A percentile compares a stretch with the other conserved stretches of the same genome.
Evolutionary conservation across 2,329 filamentous ascomycete genomes (phyloP).

Genomic region (Colletotrichum camelliae): DNA sequence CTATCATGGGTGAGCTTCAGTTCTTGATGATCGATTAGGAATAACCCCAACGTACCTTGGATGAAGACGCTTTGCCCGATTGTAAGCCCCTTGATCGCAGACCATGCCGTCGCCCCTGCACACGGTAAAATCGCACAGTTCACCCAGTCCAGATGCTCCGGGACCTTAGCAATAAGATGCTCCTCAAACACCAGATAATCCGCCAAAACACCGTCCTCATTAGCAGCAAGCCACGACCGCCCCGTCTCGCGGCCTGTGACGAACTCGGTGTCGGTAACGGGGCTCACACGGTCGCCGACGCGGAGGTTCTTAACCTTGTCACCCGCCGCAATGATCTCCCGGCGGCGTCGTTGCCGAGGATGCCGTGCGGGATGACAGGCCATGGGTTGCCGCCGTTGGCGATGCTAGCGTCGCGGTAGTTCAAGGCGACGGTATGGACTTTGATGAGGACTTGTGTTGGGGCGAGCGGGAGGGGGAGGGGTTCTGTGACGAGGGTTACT

Average conservation of each 20-base stretch:
- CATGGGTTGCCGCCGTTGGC: constrained; percentile 44
- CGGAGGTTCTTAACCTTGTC: constrained; percentile 34
- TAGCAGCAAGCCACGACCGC: constrained; percentile 46
- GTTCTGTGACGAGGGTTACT: constrained; percentile 37
- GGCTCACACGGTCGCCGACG: constrained; percentile 41
- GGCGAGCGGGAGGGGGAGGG: constrained; percentile 31
- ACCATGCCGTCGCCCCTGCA: constrained; percentile 51
- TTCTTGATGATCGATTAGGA: neutral
- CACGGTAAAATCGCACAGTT: constrained; percentile 44
- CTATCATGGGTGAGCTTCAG: constrained; percentile 20
- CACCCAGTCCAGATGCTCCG: constrained; percentile 39
- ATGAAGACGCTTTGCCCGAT: constrained; percentile 48
- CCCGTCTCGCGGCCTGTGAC: constrained; percentile 40
- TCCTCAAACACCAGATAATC: constrained; percentile 47
- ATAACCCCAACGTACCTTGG: constrained; percentile 35
- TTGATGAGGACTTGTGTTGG: constrained; percentile 36
- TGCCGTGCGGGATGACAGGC: constrained; percentile 38
- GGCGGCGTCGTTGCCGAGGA: constrained; percentile 43
- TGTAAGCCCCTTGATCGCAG: constrained; percentile 41
- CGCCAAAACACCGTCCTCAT: constrained; percentile 48
- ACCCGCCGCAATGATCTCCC: constrained; percentile 45
- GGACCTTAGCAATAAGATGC: constrained; percentile 37
- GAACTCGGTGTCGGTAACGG: constrained; percentile 43
- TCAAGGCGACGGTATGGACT: constrained; percentile 34
- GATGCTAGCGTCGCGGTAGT: too few relatives aligned